Evolutionary conservation across 78 protist species (phyloP).

Genomic region (Pigoraptor vietnamica): DNA sequence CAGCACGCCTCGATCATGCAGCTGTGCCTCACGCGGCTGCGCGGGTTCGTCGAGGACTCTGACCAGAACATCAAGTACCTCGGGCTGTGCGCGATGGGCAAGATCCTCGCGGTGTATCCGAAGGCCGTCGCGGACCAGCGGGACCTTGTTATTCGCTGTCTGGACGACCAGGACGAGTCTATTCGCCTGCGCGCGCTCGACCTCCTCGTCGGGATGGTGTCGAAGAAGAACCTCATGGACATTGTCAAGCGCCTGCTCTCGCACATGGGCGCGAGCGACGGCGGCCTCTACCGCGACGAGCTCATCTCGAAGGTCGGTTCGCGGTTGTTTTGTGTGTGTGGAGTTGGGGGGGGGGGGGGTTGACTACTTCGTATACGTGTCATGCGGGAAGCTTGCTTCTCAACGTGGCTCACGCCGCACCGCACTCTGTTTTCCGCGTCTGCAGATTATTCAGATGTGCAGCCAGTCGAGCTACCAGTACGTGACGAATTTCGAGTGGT

Average conservation of each 20-base stretch:
- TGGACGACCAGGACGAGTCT: constrained; percentile 83
- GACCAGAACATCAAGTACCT: constrained; percentile 94
- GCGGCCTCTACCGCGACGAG: constrained; percentile 41
- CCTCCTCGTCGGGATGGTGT: constrained; percentile 75
- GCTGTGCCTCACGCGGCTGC: constrained; percentile 76
- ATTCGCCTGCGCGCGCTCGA: constrained; percentile 88
- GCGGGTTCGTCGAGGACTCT: constrained; percentile 76
- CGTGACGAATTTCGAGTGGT: constrained; percentile 92
- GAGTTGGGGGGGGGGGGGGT: too few species aligned
- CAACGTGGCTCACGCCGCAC: too few species aligned
- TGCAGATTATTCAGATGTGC: constrained; percentile 61
- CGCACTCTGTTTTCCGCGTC: too few species aligned
- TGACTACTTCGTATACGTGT: background rate
- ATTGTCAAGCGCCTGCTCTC: constrained; percentile 59
- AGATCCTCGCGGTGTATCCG: constrained; percentile 72
- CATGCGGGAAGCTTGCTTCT: too few species aligned
- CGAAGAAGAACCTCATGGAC: constrained; percentile 73
- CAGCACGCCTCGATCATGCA: constrained; percentile 50
- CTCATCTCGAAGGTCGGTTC: constrained; percentile 49
- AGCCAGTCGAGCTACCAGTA: constrained; percentile 52
- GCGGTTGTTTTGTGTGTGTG: background rate
- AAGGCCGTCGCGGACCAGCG: constrained; percentile 60
- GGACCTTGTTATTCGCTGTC: constrained; percentile 34
- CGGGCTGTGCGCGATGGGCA: constrained; percentile 79
- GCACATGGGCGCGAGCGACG: background rate